Evolutionary conservation across 2,329 filamentous ascomycete genomes (phyloP), one percentile per base, ranked within the genome.

Genomic region (Pyricularia sp.): DNA sequence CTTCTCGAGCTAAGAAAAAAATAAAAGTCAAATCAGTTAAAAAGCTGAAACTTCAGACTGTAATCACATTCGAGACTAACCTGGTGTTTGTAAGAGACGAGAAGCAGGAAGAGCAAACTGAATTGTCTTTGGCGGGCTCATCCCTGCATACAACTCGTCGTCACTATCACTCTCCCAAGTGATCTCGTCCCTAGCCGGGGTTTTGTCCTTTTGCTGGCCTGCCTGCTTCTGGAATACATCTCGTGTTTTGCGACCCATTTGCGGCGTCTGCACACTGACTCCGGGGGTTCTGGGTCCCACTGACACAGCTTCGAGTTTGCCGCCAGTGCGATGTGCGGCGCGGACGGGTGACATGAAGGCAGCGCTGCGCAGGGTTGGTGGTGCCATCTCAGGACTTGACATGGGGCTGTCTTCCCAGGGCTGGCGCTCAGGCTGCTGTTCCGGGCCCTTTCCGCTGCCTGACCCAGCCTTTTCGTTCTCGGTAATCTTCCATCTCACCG

Each of bases 41-140:
- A 2, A 8, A 24, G 19, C 19, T 12, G 30, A 62, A 19, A 4
- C 30, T 40, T 62, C 3, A 5, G 13, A 8, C 3, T 12, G 31
- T 8, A 16, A 40, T n/a, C 10, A 1, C 12, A 44, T 65, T 6
- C 30, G 44, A 24, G 60, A 72, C 84, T 73, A 76, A 89, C 87
- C 88, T 67, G 90, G 91, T 62, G 91, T 96, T 74, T 93, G 90
- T 73, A 93, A 75, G 26, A 96, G 77, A 72, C 89, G 87, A 55
- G 87, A 89, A 64, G 88, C 88, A 63, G 89, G 89, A 62, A 96
- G 77, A 60, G 89, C 88, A 74, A 96, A 96, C 71, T 93, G 89
- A 66, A 96, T 93, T 12, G 91, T 94, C 80, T 97, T 97, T 0
- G 94, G 94, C 31, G 94, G 94, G 71, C 91, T 96, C 76, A 92